Base-by-base conservation (phyloP, 2,329 filamentous ascomycete species). In the Colletotrichum chrysophilum region DNA sequence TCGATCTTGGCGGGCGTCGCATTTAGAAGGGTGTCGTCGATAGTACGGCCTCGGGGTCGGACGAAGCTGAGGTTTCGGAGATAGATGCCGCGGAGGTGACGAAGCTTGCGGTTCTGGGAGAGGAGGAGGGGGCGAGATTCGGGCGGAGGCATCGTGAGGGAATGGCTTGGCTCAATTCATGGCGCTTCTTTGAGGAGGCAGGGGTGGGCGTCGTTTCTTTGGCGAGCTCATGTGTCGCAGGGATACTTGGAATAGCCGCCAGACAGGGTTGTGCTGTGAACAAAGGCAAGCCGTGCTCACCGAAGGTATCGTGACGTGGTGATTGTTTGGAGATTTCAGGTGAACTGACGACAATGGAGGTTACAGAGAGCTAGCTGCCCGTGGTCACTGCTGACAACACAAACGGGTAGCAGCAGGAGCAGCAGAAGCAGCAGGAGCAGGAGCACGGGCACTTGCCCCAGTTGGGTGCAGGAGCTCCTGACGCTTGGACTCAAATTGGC, bases 11-110 rank as follows among this genome's bases (percentile, higher is more conserved):
- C 91, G 0, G 94, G 91, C 14, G 92, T 93, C 79, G 92, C 92
- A 78, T 93, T 93, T 36, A 95, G 91, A 38, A 94, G 90, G 36
- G 92, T 93, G 79, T 96, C 94, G 85, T 96, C 94, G 80, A 94
- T 93, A 52, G 95, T 94, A 84, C 89, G 86, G 80, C 86, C 86
- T 78, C 87, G 86, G 74, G 88, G 86, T 77, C 87, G 88, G 28
- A 87, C 88, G 78, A 98, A 93, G 77, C 92, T 93, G 58, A 98
- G 88, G 84, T 98, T 98, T 74, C 96, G 95, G 67, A 98, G 87
- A 71, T 94, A 96, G 79, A 98, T 92, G 79, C 95, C 95, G 80
- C 95, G 93, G 6, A 98, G 90, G 87, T 98, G 96, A 70, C 96
- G 93, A 69, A 98, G 89, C 83, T 94, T 96, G 83, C 96, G 94